These are phyloP conservation scores for Candida michaelii DNA, from an alignment of 805 yeast genomes.

Conservation along the genomic window DNA sequence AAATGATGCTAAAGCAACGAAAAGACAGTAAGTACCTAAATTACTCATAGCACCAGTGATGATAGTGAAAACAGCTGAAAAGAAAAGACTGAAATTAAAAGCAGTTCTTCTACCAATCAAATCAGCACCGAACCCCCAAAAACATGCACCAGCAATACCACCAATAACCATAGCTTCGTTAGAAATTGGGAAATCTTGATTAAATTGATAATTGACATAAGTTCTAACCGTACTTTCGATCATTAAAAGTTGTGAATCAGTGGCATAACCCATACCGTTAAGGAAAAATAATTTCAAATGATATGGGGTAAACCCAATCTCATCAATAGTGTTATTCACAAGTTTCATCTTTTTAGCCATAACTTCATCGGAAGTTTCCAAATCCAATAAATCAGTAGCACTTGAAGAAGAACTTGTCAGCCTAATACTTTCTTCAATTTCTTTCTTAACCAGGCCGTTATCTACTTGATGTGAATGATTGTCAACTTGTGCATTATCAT, in stretches of 20 bases:
- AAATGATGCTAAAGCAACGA: slow-evolving; percentile 44
- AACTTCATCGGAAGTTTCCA: slow-evolving; percentile 31
- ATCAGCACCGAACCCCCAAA: slow-evolving; percentile 59
- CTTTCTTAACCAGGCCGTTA: background rate
- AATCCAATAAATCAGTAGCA: slow-evolving; percentile 20
- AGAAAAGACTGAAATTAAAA: slow-evolving; percentile 48
- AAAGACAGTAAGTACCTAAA: slow-evolving; percentile 50
- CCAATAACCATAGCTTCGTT: slow-evolving; percentile 38
- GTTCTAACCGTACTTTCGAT: slow-evolving; percentile 25
- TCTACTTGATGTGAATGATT: background rate
- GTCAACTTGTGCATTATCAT: background rate
- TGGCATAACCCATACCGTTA: slow-evolving; percentile 39
- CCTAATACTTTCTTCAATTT: slow-evolving; percentile 6
- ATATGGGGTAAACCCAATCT: slow-evolving; percentile 47
- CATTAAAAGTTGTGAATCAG: slow-evolving; percentile 29
- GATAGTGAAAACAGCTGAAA: slow-evolving; percentile 52
- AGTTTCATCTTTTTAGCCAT: slow-evolving; percentile 42
- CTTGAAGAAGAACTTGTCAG: slow-evolving; percentile 11
- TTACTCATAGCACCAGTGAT: slow-evolving; percentile 52
- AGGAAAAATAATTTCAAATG: slow-evolving; percentile 34
- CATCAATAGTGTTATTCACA: slow-evolving; percentile 56
- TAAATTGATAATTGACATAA: slow-evolving; percentile 28
- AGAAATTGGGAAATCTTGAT: slow-evolving; percentile 23
- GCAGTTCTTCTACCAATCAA: slow-evolving; percentile 54
- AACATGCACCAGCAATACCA: slow-evolving; percentile 50